Percentiles rank a stretch among this genome's conserved stretches.
These are phyloP conservation scores for Potentilla sterilis DNA, from an alignment of 306 rosid species.

Conservation along the genomic window DNA sequence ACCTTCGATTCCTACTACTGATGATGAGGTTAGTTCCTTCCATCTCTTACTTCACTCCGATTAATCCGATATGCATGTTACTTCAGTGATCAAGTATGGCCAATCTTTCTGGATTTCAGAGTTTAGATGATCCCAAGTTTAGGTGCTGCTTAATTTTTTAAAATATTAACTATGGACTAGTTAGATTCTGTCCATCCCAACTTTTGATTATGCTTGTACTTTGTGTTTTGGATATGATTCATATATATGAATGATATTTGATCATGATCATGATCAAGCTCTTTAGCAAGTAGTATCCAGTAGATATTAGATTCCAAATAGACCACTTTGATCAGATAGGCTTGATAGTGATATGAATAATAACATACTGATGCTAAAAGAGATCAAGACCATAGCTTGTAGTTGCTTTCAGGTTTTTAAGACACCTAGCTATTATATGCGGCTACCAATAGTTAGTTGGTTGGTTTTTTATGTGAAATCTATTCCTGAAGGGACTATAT, in stretches of 20 bases:
- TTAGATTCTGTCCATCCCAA: background rate
- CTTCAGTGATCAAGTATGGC: slow-evolving; percentile 7
- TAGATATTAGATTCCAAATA: background rate
- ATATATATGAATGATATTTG: background rate
- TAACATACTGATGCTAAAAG: background rate
- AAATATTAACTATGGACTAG: background rate
- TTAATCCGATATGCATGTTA: background rate
- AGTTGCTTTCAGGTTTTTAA: background rate
- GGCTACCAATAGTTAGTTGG: background rate
- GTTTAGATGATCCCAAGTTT: background rate
- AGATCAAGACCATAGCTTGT: slow-evolving; percentile 1
- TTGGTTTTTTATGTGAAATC: background rate
- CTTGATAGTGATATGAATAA: background rate
- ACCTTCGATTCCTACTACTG: slow-evolving; percentile 40
- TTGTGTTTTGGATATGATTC: slow-evolving; percentile 4
- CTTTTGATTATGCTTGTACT: background rate
- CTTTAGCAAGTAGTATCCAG: background rate
- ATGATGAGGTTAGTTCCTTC: slow-evolving; percentile 51
- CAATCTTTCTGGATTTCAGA: background rate
- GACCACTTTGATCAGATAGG: background rate
- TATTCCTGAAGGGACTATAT: slow-evolving; percentile 1
- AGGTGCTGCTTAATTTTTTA: background rate
- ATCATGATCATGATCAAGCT: background rate
- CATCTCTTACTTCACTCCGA: slow-evolving; percentile 22
- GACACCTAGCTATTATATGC: background rate